Conservation (phyloP, 495 filamentous ascomycete genomes). For the Pyronema omphalodes region DNA sequence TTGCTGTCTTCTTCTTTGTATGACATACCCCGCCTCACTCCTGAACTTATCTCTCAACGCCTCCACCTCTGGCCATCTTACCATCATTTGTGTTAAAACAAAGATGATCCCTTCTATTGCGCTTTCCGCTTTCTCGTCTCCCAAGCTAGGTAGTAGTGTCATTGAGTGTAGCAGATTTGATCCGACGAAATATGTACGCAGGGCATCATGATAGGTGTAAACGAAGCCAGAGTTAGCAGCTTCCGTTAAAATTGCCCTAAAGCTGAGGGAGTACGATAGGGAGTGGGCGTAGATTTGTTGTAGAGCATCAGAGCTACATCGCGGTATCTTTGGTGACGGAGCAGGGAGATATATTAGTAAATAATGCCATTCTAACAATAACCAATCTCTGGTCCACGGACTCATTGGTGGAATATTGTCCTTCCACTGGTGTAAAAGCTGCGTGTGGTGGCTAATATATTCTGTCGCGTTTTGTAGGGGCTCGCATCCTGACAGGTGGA, state of each 20-base stretch:
- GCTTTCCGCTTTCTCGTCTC: slow-evolving; percentile 15
- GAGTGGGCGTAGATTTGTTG: slow-evolving; percentile 65
- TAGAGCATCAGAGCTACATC: slow-evolving; percentile 46
- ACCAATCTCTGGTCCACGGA: slow-evolving; percentile 42
- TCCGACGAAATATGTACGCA: slow-evolving; percentile 53
- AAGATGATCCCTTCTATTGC: slow-evolving; percentile 20
- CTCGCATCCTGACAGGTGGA: slow-evolving; percentile 53
- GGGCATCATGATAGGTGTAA: slow-evolving; percentile 55
- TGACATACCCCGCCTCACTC: slow-evolving; percentile 15
- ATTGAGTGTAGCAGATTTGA: slow-evolving; percentile 51
- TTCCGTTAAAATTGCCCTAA: slow-evolving; percentile 36
- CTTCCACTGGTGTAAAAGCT: slow-evolving; percentile 47
- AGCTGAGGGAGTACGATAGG: slow-evolving; percentile 48
- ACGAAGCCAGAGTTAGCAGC: slow-evolving; percentile 29
- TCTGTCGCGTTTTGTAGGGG: slow-evolving; percentile 39
- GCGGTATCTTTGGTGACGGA: slow-evolving; percentile 46
- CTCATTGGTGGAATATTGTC: slow-evolving; percentile 41
- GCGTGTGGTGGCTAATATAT: slow-evolving; percentile 45
- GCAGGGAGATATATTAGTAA: slow-evolving; percentile 69
- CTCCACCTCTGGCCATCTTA: slow-evolving; percentile 22
- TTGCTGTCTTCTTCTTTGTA: slow-evolving; percentile 10
- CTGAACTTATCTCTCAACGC: slow-evolving; percentile 22
- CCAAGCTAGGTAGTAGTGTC: slow-evolving; percentile 19
- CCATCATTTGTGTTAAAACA: slow-evolving; percentile 22
- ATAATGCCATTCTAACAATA: slow-evolving; percentile 68